phyloP scores from a whole-genome alignment of 192 early-diverging fungal genomes.

The Podochytrium sp. region DNA sequence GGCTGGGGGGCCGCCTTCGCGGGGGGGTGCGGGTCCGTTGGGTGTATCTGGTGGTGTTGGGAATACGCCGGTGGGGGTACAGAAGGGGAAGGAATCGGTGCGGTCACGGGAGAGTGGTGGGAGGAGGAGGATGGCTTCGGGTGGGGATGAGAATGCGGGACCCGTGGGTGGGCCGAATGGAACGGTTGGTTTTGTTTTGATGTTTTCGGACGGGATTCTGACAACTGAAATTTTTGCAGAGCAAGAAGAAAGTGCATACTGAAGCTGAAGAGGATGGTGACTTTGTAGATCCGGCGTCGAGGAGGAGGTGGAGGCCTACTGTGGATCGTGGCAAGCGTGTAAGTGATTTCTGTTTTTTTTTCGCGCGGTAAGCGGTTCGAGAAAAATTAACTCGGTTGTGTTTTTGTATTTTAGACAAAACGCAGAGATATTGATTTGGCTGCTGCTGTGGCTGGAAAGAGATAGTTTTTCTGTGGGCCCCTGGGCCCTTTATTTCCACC shows the following conservation, averaged over 20 bases:
- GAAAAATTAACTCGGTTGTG: background rate
- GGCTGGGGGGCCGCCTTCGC: background rate
- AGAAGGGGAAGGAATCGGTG: background rate
- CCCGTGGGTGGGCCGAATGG: background rate
- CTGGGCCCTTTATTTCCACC: too few relatives aligned
- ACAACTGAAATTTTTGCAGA: background rate
- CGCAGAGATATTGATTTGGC: conserved; percentile 14
- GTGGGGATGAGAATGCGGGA: background rate
- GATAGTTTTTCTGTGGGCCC: too few relatives aligned
- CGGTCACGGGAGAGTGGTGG: background rate
- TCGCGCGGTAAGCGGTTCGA: background rate
- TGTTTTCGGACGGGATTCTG: background rate
- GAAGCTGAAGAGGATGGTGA: background rate
- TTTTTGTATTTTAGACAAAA: background rate
- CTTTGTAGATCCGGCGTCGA: background rate
- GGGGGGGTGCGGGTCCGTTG: background rate
- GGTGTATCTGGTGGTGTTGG: too few relatives aligned
- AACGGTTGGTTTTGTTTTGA: background rate
- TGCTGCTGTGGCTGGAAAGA: conserved; percentile 6
- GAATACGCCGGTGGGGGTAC: too few relatives aligned
- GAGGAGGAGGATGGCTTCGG: background rate
- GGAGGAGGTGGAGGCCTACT: background rate
- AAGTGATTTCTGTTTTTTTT: too few relatives aligned
- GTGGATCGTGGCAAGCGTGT: too few relatives aligned
- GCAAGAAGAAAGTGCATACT: background rate